A percentile compares a stretch with the other conserved stretches of the same genome.
phyloP scores from a whole-genome alignment of 768 basidiomycete species.

The Russula compacta region DNA sequence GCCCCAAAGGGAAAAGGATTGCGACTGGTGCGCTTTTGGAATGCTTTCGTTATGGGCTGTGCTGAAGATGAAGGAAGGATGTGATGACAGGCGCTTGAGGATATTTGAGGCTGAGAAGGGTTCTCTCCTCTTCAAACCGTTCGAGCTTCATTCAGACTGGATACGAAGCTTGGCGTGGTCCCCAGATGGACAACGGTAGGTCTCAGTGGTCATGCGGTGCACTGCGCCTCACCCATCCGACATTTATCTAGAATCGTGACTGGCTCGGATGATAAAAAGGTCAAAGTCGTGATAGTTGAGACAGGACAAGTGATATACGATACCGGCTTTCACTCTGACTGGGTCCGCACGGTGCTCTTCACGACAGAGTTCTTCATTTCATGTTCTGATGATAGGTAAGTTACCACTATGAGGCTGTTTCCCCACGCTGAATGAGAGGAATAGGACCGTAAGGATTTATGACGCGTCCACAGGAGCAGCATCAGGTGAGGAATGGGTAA shows the following conservation, averaged over 20 bases:
- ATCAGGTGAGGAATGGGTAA: conserved; percentile 2
- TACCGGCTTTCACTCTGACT: conserved; percentile 10
- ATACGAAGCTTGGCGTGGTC: conserved; percentile 24
- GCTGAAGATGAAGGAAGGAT: not conserved
- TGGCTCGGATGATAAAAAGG: conserved; percentile 9
- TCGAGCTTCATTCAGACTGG: conserved; percentile 18
- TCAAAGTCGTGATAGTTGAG: conserved; percentile 5
- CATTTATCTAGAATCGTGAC: conserved; percentile 4
- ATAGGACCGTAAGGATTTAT: conserved; percentile 13
- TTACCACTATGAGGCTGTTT: not conserved
- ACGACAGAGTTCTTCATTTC: conserved; percentile 3
- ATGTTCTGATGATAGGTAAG: conserved; percentile 6
- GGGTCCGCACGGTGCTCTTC: conserved; percentile 1
- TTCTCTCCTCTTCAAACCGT: conserved; percentile 5
- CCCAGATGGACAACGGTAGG: conserved; percentile 19
- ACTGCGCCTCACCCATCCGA: not conserved
- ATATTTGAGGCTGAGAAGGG: conserved; percentile 24
- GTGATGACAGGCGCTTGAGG: conserved; percentile 18
- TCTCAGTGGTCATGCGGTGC: not conserved
- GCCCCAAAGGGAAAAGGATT: conserved; percentile 10
- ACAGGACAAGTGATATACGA: conserved; percentile 5
- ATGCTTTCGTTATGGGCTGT: not conserved
- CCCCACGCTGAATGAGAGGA: not conserved
- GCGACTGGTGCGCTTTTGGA: conserved; percentile 3
- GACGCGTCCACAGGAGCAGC: conserved; percentile 2